These are phyloP conservation scores for Salix purpurea DNA, from an alignment of 345 rosid genomes.

Conservation along the genomic window DNA sequence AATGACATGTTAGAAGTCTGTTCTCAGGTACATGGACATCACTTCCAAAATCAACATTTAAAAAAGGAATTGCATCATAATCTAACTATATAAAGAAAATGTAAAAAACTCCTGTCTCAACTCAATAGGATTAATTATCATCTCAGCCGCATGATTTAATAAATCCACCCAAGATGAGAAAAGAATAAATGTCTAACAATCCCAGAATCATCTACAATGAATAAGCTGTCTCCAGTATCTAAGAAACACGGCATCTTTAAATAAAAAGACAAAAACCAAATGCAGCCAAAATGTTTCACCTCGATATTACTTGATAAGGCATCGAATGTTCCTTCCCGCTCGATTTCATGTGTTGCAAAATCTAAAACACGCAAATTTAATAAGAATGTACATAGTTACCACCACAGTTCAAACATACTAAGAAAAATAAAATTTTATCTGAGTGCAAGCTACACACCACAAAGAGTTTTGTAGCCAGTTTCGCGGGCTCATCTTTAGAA, in stretches of 20 bases:
- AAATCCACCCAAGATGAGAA: background rate
- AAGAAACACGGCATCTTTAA: background rate
- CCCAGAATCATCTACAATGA: background rate
- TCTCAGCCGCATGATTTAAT: background rate
- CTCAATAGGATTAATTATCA: conserved; percentile 2
- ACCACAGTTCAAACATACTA: background rate
- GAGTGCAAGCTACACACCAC: conserved; percentile 49
- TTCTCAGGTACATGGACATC: background rate
- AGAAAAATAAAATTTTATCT: background rate
- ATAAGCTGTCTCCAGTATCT: background rate
- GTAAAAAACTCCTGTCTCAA: background rate
- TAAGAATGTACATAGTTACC: conserved; percentile 10
- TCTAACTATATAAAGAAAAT: background rate
- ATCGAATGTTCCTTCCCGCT: conserved; percentile 98
- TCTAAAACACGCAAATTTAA: conserved; percentile 37
- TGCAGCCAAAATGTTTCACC: conserved; percentile 36
- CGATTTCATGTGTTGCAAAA: conserved; percentile 92
- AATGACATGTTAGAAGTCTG: background rate
- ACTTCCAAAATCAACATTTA: conserved; percentile 1
- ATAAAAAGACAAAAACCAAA: background rate
- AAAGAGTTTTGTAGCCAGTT: conserved; percentile 87
- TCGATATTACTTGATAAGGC: conserved; percentile 99
- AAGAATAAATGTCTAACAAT: background rate
- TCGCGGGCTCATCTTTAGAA: conserved; percentile 90
- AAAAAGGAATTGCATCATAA: background rate